Evolutionary conservation across 2,329 filamentous ascomycete genomes (phyloP).

Genomic region (Chrysoporthe puriensis): DNA sequence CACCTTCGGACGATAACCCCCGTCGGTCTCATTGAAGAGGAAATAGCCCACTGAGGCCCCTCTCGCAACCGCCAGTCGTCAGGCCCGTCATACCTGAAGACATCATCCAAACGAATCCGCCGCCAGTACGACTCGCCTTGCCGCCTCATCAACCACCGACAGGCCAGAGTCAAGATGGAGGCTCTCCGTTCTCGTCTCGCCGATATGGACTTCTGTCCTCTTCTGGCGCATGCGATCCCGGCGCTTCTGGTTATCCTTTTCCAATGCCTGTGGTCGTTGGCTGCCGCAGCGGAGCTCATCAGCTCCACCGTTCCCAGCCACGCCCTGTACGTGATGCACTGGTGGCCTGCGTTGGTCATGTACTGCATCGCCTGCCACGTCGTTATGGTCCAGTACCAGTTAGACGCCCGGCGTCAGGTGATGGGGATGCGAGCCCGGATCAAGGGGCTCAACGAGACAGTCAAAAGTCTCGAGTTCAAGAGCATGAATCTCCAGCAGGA

Average conservation of each 20-base stretch:
- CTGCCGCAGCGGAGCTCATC: not conserved
- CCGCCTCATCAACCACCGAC: not conserved
- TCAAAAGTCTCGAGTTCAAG: too few relatives aligned
- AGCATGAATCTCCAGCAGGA: too few relatives aligned
- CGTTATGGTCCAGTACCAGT: too few relatives aligned
- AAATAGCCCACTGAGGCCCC: not conserved
- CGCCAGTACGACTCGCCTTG: not conserved
- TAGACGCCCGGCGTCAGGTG: too few relatives aligned
- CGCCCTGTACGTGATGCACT: not conserved
- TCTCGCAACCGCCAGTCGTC: conserved; percentile 1
- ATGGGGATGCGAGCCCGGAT: too few relatives aligned
- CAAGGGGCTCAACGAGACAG: too few relatives aligned
- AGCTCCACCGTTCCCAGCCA: not conserved
- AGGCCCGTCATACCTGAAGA: conserved; percentile 7
- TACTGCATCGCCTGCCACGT: too few relatives aligned
- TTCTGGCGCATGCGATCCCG: not conserved
- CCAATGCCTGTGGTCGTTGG: not conserved
- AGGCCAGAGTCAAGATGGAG: conserved; percentile 1
- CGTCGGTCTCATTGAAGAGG: not conserved
- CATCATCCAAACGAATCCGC: not conserved
- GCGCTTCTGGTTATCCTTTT: not conserved
- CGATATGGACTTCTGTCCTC: not conserved
- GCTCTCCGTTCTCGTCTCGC: not conserved
- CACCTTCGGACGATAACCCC: conserved; percentile 4
- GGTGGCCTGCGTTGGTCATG: not conserved